Evolutionary conservation across 23 red algal genomes (phyloP).

Genomic region (Agarophyton chilense): DNA sequence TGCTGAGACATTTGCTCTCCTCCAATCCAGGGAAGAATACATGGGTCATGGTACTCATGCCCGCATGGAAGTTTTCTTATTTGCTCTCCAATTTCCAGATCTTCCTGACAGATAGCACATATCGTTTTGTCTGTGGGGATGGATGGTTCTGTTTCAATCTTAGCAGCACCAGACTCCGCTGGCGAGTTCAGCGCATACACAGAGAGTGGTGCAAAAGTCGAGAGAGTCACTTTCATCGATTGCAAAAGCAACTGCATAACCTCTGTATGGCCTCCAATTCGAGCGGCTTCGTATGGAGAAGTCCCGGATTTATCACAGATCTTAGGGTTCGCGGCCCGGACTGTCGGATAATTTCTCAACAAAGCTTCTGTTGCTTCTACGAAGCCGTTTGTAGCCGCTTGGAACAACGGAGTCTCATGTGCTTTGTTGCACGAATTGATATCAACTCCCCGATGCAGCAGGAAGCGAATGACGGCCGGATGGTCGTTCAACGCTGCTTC

Average conservation of each 20-base stretch:
- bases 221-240: constrained; percentile 38
- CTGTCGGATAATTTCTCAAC: neutral
- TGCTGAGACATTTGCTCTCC: constrained; percentile 33
- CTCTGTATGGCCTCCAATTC: constrained; percentile 7
- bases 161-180: neutral
- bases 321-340: constrained; percentile 13
- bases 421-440: constrained; percentile 9
- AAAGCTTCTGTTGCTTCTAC: constrained; percentile 26
- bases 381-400: constrained; percentile 27
- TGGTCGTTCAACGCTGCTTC: constrained; percentile 18
- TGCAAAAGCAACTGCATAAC: constrained; percentile 27
- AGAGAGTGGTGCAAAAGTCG: constrained; percentile 15
- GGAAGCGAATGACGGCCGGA: constrained; percentile 20
- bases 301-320: constrained; percentile 15
- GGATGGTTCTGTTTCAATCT: neutral
- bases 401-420: constrained; percentile 28
- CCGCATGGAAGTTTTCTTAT: constrained; percentile 35
- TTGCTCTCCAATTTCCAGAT: constrained; percentile 13
- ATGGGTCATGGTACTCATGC: constrained; percentile 26
- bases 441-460: constrained; percentile 1
- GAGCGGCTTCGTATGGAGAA: constrained; percentile 25
- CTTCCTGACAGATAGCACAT: constrained; percentile 46
- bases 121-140: neutral
- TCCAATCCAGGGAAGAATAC: constrained; percentile 45
- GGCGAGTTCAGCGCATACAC: neutral